Percentiles rank a stretch among this genome's conserved stretches.
Evolutionary conservation across 768 basidiomycete genomes (phyloP).

Genomic region (Boletus rufocinnamomeus): DNA sequence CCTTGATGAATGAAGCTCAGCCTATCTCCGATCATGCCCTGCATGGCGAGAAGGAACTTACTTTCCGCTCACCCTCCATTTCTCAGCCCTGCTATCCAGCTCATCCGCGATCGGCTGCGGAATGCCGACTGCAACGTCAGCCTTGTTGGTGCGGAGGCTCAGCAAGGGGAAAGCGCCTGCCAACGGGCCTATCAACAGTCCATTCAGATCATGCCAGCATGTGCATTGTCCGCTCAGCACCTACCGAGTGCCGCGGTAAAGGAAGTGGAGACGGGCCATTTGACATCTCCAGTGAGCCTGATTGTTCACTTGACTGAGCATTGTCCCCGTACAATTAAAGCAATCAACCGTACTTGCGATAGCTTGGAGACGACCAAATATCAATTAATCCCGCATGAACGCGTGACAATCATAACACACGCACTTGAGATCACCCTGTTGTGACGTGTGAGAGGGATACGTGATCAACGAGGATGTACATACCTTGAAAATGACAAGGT

Average conservation of each 20-base stretch:
- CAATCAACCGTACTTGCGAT: conserved; percentile 68
- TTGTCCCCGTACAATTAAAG: neutral
- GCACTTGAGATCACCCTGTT: conserved; percentile 89
- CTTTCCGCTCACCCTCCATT: conserved; percentile 83
- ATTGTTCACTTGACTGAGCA: conserved; percentile 5
- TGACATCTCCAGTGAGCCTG: conserved; percentile 86
- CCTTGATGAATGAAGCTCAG: conserved; percentile 18
- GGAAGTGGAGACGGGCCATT: conserved; percentile 81
- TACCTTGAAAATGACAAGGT: conserved; percentile 86
- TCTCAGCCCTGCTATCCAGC: conserved; percentile 63
- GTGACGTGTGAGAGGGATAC: neutral
- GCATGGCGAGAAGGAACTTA: conserved; percentile 34
- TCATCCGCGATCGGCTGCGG: conserved; percentile 61
- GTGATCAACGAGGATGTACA: conserved; percentile 5
- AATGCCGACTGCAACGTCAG: conserved; percentile 90
- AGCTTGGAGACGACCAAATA: conserved; percentile 44
- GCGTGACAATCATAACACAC: conserved; percentile 29
- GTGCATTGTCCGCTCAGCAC: conserved; percentile 11
- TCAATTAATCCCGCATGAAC: conserved; percentile 2
- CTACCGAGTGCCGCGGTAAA: conserved; percentile 73
- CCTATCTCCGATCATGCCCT: neutral
- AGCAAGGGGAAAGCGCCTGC: conserved; percentile 78
- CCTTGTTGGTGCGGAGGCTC: conserved; percentile 91
- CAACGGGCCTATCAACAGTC: conserved; percentile 58
- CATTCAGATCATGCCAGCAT: conserved; percentile 3